phyloP scores from a whole-genome alignment of 306 rosid species.

The Hippophae tibetana region DNA sequence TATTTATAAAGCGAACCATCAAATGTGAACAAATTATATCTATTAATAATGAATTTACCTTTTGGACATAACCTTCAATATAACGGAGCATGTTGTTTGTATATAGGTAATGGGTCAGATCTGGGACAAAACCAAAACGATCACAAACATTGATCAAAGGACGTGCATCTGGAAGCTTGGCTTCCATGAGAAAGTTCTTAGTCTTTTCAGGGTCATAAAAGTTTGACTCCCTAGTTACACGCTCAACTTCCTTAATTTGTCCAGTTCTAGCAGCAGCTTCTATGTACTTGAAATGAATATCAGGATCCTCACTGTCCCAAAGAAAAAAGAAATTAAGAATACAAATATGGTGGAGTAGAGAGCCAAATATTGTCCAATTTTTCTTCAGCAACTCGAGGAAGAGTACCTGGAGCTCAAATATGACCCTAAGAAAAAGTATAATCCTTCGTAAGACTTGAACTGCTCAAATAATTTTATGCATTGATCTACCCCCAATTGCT shows the following conservation, averaged over 20 bases:
- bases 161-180: conserved; percentile 97
- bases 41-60: conserved; percentile 41
- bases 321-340: conserved; percentile 3
- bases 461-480: conserved; percentile 97
- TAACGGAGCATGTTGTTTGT: conserved; percentile 97
- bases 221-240: conserved; percentile 94
- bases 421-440: conserved; percentile 94
- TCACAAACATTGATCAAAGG: conserved; percentile 97
- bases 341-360: background rate
- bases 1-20: background rate
- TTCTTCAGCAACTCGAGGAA: too few relatives aligned
- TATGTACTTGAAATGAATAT: conserved; percentile 94
- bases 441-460: conserved; percentile 89
- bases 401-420: conserved; percentile 90
- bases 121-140: conserved; percentile 97
- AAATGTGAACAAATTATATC: background rate
- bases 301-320: conserved; percentile 95
- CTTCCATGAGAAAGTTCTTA: conserved; percentile 95
- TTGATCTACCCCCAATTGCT: conserved; percentile 81
- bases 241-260: conserved; percentile 98
- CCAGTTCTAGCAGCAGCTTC: conserved; percentile 99
- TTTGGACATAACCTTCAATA: conserved; percentile 98
- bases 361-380: too few relatives aligned
- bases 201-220: conserved; percentile 93
- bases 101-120: conserved; percentile 86